Evolutionary conservation across 2,329 filamentous ascomycete species (phyloP).

Genomic region (Aspergillus brunneoviolaceus): DNA sequence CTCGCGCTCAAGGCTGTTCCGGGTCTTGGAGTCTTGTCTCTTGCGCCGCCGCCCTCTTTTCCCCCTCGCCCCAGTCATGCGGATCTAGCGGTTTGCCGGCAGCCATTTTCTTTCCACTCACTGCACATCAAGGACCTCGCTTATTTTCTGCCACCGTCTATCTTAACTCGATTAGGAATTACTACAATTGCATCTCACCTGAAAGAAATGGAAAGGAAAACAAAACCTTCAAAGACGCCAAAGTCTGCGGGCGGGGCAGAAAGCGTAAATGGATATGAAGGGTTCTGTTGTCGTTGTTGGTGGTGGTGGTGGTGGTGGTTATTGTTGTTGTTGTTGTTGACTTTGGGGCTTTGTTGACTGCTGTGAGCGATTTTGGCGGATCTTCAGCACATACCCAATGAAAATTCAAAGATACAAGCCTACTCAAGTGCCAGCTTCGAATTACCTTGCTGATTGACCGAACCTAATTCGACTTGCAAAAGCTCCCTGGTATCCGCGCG

Average conservation of each 20-base stretch:
- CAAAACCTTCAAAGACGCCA: neutral
- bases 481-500: neutral
- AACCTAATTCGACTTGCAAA: neutral
- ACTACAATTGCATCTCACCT: neutral
- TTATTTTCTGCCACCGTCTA: neutral
- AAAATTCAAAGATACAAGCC: neutral
- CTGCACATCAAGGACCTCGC: neutral
- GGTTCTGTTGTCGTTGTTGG: neutral
- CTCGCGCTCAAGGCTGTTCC: slow-evolving; percentile 15
- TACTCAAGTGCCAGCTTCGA: neutral
- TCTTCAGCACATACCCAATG: neutral
- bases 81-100: slow-evolving; percentile 15
- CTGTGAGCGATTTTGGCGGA: neutral
- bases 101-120: neutral
- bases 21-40: slow-evolving; percentile 3
- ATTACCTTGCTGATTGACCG: neutral
- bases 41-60: neutral
- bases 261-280: neutral
- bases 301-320: neutral
- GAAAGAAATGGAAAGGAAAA: too few species aligned
- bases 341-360: neutral
- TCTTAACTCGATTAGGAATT: neutral
- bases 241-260: neutral
- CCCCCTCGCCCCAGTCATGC: slow-evolving; percentile 10
- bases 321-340: too few species aligned